Base-by-base conservation (phyloP, 2,329 filamentous ascomycete species). In the Verticillium alfalfae region DNA sequence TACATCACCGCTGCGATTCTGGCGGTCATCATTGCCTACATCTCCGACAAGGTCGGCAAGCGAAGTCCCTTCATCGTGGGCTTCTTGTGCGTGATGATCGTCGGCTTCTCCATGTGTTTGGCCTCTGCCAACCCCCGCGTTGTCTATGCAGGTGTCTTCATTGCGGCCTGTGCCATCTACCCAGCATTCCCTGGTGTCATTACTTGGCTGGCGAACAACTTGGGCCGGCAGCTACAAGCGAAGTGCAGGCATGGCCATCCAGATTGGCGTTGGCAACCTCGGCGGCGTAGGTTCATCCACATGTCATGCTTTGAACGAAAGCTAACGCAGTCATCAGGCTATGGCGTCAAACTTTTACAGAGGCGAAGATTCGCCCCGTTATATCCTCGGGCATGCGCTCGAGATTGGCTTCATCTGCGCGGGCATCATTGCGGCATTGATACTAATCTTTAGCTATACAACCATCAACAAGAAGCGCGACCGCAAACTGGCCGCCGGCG, bases 131-230 rank as follows among this genome's bases (percentile, higher is more conserved):
- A 88, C 61, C 80, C 86, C 1, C 79, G 78, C 1, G 86, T 87
- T 0, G 80, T 86, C 12, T 96, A 96, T 66, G 89, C 84, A 0
- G 92, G 89, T 0, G 88, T 88, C 0, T 96, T 93, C 73, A 77
- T 96, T 0, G 89, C 86, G 0, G 89, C 91, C 0, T 83, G 91
- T 62, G 89, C 90, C 2, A 93, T 95, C 61, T 95, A 94, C 66
- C 91, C 92, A 0, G 87, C 85, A 34, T 90, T 95, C 62, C 79
- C 91, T 0, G 93, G 93, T 60, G 89, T 89, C 0, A 89, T 96
- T 58, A 82, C 88, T 0, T 96, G 92, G 92, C 78, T 88, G 0
- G 84, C 85, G 38, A 96, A 95, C 72, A 96, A 96, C 63, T 81
- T 90, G 12, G 12, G 87, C 93, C 61, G 80, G 81, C 0, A 79